Evolutionary conservation across 2,329 filamentous ascomycete genomes (phyloP), one percentile per base, ranked within the genome.

Genomic region (Ilyonectria sp.): DNA sequence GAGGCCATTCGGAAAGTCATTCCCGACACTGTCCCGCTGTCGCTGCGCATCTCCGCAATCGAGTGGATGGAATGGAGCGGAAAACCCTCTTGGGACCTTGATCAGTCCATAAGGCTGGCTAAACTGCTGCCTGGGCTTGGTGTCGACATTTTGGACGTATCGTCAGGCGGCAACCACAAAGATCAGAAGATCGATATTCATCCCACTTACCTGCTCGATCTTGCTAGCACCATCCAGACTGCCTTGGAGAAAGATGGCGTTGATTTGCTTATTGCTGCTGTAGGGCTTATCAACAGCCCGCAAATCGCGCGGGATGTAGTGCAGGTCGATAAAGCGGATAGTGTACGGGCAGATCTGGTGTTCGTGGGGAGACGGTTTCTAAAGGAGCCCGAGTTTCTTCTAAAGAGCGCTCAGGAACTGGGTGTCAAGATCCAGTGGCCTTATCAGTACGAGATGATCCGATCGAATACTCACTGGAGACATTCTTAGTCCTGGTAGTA

Each of bases 141-240:
- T 4, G 88, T 95, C 8, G 93, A 96, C 77, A 81, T 95, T 5
- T 81, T 95, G 1, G 93, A 96, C 74, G 87, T 94, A 17, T 91
- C 88, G 6, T 88, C 86, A 1, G 93, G 89, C 2, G 93, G 92
- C 8, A 87, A 87, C 47, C 89, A 93, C 75, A 80, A 85, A 1
- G 78, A 80, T 52, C 88, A 90, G 66, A 87, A 89, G 65, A 85
- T 92, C 67, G 82, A 85, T 35, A 76, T 81, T 7, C 60, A 23
- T 3, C 10, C 55, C 0, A 91, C 85, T 0, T 95, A 94, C 82
- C 93, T 95, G 80, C 90, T 87, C 0, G 88, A 86, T 0, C 91
- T 94, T 70, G 90, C 93, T 0, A 87, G 91, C 73, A 85, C 86
- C 3, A 87, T 94, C 58, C 94, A 94, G 83, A 86, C 90, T 70